Conservation (phyloP, 1,139 yeast species). For the Saccharomyces pastorianus region DNA sequence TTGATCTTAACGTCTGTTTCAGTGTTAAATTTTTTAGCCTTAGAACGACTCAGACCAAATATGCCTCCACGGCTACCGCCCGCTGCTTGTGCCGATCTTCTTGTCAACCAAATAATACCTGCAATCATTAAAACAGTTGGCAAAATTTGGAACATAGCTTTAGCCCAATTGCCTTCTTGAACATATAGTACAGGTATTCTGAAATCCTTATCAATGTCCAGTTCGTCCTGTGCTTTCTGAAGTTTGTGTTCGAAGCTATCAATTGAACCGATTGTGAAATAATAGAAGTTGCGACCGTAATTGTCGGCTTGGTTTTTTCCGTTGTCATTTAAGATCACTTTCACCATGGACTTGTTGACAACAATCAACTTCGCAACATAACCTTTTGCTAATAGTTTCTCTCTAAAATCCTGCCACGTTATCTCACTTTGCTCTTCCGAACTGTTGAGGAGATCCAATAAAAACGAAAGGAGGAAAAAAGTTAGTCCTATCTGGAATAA, state of each 20-base stretch:
- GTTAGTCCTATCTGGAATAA: constrained; percentile 31
- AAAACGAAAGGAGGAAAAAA: constrained; percentile 27
- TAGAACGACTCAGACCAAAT: constrained; percentile 57
- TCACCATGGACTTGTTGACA: constrained; percentile 54
- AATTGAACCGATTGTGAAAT: constrained; percentile 66
- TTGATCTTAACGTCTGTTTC: constrained; percentile 64
- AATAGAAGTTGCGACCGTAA: constrained; percentile 41
- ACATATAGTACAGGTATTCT: constrained; percentile 58
- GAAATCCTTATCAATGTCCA: constrained; percentile 50
- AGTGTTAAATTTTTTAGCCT: constrained; percentile 62
- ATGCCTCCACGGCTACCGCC: constrained; percentile 52
- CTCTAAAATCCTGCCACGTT: constrained; percentile 60
- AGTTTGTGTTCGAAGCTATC: constrained; percentile 66
- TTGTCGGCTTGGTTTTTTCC: constrained; percentile 40
- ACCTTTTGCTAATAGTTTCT: constrained; percentile 53
- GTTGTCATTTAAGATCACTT: constrained; percentile 57
- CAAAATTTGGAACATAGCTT: constrained; percentile 49
- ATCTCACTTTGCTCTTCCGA: constrained; percentile 32
- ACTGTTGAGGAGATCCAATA: constrained; percentile 26
- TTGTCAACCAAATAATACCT: constrained; percentile 63
- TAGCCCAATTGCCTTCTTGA: constrained; percentile 51
- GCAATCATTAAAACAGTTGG: constrained; percentile 67
- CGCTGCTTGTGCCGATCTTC: constrained; percentile 44
- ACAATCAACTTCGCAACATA: constrained; percentile 61
- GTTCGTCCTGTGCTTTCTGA: constrained; percentile 51